Base-by-base conservation (phyloP, 108 stramenopile genomes). In the Stephanodiscus triporus region DNA sequence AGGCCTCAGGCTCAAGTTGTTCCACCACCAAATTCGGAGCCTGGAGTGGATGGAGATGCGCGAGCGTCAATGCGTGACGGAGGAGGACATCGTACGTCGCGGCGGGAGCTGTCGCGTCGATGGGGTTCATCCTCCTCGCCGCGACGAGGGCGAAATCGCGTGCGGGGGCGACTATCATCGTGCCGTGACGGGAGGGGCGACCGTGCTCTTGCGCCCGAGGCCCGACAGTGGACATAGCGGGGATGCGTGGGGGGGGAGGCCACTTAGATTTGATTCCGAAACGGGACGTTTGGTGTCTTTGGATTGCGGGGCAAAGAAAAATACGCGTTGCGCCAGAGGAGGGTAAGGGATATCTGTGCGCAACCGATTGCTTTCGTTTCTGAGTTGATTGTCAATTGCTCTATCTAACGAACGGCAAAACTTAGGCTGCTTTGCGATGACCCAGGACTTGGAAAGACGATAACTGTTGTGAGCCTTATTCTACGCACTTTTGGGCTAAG, bases 371-470 rank as follows among this genome's bases (percentile, higher is more conserved):
- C 8, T 7, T 36, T 47, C 34, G 49, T 63, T 49, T 48, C 13
- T n/a, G 42, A 53, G 20, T 53, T 20, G 38, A 9, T 66, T n/a
- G 9, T 40, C 40, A 37, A 19, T 22, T 26, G 4, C 24, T 43
- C 17, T 40, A 47, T 36, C 34, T 13, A 64, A 63, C 45, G 20
- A 37, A 53, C 73, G n/a, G 26, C 34, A 26, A 22, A 27, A 36
- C 7, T 40, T 40, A 68, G 36, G 22, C 40, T 82, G 36, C 57
- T 85, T 45, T 91, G 89, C 45, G 95, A 95, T 68, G 95, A 93
- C 66, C 95, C 95, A 23, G 77, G 84, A 0, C 72, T 85, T 9
- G 95, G 84, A 6, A 95, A 95, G 65, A 92, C 94, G 19, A 88
- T 95, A 24, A 92, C 94, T 0, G 86, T 93, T 0, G 65, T 95